Evolutionary conservation across 73 alveolate genomes (phyloP).

Genomic region (Tetrahymena elliotti): DNA sequence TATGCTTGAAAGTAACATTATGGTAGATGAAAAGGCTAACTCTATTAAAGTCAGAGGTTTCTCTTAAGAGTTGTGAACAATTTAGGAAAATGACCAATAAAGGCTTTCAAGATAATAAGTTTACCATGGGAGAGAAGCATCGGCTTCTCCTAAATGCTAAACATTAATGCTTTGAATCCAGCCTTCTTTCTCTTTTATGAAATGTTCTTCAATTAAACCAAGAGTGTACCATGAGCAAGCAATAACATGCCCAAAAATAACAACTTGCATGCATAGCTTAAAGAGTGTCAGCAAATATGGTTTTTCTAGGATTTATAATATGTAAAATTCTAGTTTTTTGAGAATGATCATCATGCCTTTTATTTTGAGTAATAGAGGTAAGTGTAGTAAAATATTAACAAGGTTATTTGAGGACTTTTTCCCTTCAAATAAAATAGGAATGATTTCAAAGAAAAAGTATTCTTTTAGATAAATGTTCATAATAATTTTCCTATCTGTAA

Average conservation of each 20-base stretch:
- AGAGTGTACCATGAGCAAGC: background rate
- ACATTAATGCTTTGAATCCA: background rate
- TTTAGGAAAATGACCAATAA: background rate
- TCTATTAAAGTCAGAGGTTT: background rate
- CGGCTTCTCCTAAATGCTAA: background rate
- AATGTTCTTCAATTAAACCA: background rate
- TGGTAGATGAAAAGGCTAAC: background rate
- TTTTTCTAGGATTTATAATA: background rate
- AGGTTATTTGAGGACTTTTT: background rate
- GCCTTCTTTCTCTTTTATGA: background rate
- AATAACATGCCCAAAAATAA: background rate
- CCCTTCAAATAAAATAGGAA: background rate
- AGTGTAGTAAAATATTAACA: background rate
- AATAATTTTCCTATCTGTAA: background rate
- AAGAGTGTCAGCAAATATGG: background rate
- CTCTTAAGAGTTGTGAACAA: background rate
- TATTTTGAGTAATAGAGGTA: background rate
- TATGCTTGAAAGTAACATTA: background rate
- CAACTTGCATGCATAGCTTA: background rate
- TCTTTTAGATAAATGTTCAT: background rate
- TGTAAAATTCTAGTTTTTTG: background rate
- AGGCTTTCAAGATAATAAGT: background rate
- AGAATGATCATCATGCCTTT: background rate
- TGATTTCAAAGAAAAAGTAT: background rate
- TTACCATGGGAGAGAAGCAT: background rate